Evolutionary conservation across 1,139 yeast species (phyloP), one percentile per base, ranked within the genome.

Genomic region (Geotrichum phurueaensis): DNA sequence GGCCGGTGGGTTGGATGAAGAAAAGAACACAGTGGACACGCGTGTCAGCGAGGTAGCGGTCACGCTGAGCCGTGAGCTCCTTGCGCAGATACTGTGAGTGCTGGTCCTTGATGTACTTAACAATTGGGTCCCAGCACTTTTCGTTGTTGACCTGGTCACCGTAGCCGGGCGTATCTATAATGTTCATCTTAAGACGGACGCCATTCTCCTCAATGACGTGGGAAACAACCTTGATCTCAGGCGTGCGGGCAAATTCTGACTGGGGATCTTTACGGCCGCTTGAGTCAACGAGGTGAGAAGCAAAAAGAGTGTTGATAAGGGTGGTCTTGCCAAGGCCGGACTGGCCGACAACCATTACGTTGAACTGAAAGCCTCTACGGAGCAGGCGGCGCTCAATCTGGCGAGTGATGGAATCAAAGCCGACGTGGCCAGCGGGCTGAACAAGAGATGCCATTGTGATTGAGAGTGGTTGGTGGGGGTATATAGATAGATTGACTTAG

Each of bases 91-190:
- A 94, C 70, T 87, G 88, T 43, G 96, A 88, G 75, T 94, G 96
- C 78, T 94, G 99, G 75, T 94, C 99, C 78, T 92, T 91, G 73
- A 94, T 90, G 76, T 92, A 92, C 76, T 90, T 91, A 68, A 92
- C 87, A 68, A 94, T 86, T 54, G 97, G 97, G 69, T 94, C 98
- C 98, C 98, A 94, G 71, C 79, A 94, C 75, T 88, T 87, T 70
- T 91, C 96, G 76, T 94, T 94, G 77, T 94, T 90, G 69, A 94
- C 87, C 76, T 89, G 96, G 77, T 94, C 99, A 50, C 97, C 98
- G 78, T 90, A 94, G 9, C 99, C 99, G 13, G 98, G 98, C 9
- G 98, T 94, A 73, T 94, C 99, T 72, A 94, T 89, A 62, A 92
- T 85, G 69, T 90, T 92, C 66, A 94, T 78, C 70, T 87, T 87